Conservation (phyloP, 805 yeast genomes). For the Nakazawaea sp. region DNA sequence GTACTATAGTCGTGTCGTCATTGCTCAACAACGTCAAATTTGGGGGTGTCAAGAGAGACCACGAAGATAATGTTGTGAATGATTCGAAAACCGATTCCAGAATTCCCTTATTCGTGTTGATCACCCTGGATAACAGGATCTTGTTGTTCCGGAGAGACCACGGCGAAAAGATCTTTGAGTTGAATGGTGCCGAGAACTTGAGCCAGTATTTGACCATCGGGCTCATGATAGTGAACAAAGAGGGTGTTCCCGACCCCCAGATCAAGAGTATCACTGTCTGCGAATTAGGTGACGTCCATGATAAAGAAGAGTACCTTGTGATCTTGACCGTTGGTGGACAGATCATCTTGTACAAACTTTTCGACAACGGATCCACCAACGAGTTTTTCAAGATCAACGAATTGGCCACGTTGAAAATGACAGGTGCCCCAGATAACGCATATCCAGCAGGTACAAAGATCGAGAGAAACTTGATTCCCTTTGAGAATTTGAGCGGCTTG, state of each 20-base stretch:
- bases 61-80: constrained; percentile 17
- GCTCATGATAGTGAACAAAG: constrained; percentile 39
- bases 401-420: constrained; percentile 35
- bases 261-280: constrained; percentile 60
- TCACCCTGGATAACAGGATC: constrained; percentile 72
- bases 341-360: constrained; percentile 57
- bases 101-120: constrained; percentile 49
- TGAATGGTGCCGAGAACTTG: constrained; percentile 40
- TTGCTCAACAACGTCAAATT: constrained; percentile 35
- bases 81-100: constrained; percentile 18
- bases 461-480: constrained; percentile 59
- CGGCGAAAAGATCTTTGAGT: constrained; percentile 45
- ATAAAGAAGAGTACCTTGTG: constrained; percentile 57
- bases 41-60: constrained; percentile 20
- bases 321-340: constrained; percentile 80
- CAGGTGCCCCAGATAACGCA: constrained; percentile 80
- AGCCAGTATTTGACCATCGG: constrained; percentile 35
- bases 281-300: constrained; percentile 52
- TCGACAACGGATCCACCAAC: constrained; percentile 36
- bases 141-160: constrained; percentile 55
- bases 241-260: constrained; percentile 62
- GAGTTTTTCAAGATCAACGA: constrained; percentile 37
- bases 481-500: constrained; percentile 50
- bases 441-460: constrained; percentile 60
- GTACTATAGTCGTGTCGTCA: constrained; percentile 50